Base-by-base conservation (phyloP, 2,329 filamentous ascomycete species). In the Thelonectria discophora region DNA sequence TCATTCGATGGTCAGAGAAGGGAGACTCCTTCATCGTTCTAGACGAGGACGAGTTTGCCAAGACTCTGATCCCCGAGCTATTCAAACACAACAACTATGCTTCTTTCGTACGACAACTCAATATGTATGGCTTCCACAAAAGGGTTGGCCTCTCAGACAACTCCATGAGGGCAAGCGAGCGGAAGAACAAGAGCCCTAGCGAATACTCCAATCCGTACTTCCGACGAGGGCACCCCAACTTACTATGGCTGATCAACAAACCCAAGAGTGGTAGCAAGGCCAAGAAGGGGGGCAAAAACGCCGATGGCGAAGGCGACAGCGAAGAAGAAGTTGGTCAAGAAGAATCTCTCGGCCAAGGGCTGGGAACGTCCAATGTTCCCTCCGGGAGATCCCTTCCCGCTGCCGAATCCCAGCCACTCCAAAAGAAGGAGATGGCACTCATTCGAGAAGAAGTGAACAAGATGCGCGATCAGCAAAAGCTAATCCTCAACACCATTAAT, bases 21-120 rank as follows among this genome's bases (percentile, higher is more conserved):
- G 95, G 95, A 30, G 93, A 97, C 73, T 97, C 94, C 0, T 99
- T 99, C 78, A 91, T 98, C 58, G 94, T 99, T 3, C 81, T 98
- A 9, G 94, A 99, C 73, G 95, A 99, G 78, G 95, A 99, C 73
- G 94, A 97, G 79, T 99, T 99, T 74, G 97, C 95, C 18, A 98
- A 97, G 79, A 93, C 92, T 39, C 90, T 99, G 69, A 91, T 99
- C 21, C 95, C 95, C 1, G 97, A 98, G 77, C 89, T 98, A 65
- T 99, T 99, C 85, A 99, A 99, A 78, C 95, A 99, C 80, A 97
- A 94, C 84, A 97, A 97, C 76, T 97, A 97, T 78, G 94, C 94
- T 48, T 97, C 94, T 67, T 97, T 97, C 75, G 94, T 97, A 57
- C 90, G 94, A 37, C 94, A 97, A 75, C 84, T 97, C 65, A 97